Evolutionary conservation across 2,329 filamentous ascomycete species (phyloP), one percentile per base, ranked within the genome.

Genomic region (Fusarium miscanthi): DNA sequence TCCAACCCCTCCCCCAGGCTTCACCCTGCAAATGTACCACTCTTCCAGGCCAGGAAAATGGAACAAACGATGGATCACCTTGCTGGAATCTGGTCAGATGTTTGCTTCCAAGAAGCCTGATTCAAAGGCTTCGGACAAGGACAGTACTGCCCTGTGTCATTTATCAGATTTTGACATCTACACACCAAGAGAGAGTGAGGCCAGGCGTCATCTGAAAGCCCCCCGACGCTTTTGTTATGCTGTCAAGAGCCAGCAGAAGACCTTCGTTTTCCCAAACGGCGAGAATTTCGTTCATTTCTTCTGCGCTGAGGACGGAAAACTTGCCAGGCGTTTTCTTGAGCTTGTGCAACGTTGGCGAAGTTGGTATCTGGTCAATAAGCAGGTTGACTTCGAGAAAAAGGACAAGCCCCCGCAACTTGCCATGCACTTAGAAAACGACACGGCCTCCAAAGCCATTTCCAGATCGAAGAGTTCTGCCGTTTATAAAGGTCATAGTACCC

Each of bases 231-330:
- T 91, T 74, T 97, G 94, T 82, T 95, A 93, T 77, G 95, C 94
- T 2, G 87, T 98, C 75, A 98, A 97, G 82, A 97, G 93, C 75
- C 94, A 97, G 83, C 92, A 97, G 78, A 97, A 95, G 81, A 92
- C 92, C 0, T 90, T 89, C 64, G 91, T 97, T 77, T 98, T 98
- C 77, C 84, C 94, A 59, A 91, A 92, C 59, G 93, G 91, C 6
- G 91, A 93, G 57, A 95, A 95, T 74, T 98, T 94, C 78, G 93
- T 97, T 6, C 95, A 98, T 78, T 97, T 95, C 82, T 97, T 98
- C 83, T 92, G 90, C 65, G 94, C 92, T 4, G 93, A 94, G 48
- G 93, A 98, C 75, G 84, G 87, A 9, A 80, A 84, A 2, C 81
- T 90, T 2, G 93, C 93, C 2, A 86, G 87, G n/a, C 83, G 85